Conservation (phyloP, 441 rosid genomes). For the Mallotus repandus region DNA sequence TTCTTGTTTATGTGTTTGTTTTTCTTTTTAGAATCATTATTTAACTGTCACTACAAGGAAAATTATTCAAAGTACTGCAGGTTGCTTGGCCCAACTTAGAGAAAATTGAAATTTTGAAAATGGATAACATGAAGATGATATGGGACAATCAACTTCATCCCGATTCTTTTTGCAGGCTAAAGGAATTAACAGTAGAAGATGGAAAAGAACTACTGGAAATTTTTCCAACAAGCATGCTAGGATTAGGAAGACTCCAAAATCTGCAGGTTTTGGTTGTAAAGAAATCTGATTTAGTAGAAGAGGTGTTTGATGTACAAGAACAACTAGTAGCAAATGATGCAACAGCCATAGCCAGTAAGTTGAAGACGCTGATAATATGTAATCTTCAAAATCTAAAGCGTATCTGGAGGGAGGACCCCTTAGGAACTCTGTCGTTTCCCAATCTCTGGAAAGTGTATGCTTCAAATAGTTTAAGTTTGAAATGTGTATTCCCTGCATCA, state of each 20-base stretch:
- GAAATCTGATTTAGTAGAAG: constrained; percentile 18
- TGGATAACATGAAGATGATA: constrained; percentile 14
- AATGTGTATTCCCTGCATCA: constrained; percentile 23
- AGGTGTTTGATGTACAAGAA: constrained; percentile 16
- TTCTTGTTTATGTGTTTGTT: too few species aligned
- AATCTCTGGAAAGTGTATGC: constrained; percentile 10
- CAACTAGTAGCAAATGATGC: too few species aligned
- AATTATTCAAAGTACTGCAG: not conserved
- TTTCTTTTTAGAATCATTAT: too few species aligned
- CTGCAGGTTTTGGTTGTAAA: not conserved
- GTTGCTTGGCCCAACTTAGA: constrained; percentile 23
- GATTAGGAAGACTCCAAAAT: not conserved
- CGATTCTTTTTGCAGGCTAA: too few species aligned
- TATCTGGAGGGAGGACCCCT: constrained; percentile 24
- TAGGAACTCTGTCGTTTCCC: constrained; percentile 9
- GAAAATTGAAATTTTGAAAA: not conserved
- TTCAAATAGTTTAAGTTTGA: constrained; percentile 11
- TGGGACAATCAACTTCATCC: too few species aligned
- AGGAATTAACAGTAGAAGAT: too few species aligned
- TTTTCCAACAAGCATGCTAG: constrained; percentile 15
- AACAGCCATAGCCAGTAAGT: not conserved
- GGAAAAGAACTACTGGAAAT: not conserved
- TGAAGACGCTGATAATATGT: not conserved
- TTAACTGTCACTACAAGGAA: too few species aligned
- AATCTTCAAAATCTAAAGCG: constrained; percentile 26